Evolutionary conservation across 31 red algal species (phyloP).

Genomic region (Asparagopsis taxiformis): DNA sequence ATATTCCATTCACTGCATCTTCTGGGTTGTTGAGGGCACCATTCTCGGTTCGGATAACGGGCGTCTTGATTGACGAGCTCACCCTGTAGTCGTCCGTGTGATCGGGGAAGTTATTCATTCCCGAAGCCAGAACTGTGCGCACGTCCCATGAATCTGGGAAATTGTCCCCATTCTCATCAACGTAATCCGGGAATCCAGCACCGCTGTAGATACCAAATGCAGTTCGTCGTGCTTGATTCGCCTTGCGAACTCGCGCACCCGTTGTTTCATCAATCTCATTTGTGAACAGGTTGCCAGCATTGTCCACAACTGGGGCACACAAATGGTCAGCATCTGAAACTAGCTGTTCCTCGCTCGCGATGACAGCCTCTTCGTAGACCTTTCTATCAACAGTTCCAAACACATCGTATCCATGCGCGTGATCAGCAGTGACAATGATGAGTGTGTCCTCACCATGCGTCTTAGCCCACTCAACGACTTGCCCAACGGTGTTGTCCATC

Average conservation of each 20-base stretch:
- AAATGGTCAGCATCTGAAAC: conserved; percentile 36
- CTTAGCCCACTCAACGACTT: conserved; percentile 37
- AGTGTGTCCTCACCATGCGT: conserved; percentile 59
- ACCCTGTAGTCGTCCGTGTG: conserved; percentile 67
- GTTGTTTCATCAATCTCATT: conserved; percentile 3
- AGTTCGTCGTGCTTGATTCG: conserved; percentile 25
- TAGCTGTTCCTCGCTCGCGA: conserved; percentile 5
- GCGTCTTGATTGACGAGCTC: conserved; percentile 39
- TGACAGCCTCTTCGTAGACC: conserved; percentile 45
- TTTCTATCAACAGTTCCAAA: conserved; percentile 66
- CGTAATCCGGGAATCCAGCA: conserved; percentile 67
- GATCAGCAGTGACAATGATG: conserved; percentile 61
- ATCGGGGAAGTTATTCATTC: conserved; percentile 70
- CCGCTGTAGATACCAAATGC: conserved; percentile 40
- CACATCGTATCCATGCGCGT: conserved; percentile 72
- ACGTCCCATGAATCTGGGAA: conserved; percentile 76
- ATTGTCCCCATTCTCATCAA: conserved; percentile 37
- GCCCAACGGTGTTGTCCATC: conserved; percentile 51
- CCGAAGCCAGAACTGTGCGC: conserved; percentile 48
- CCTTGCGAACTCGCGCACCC: conserved; percentile 6
- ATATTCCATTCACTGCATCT: conserved; percentile 62
- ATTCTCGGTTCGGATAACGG: neutral
- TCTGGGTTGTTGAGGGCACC: conserved; percentile 40
- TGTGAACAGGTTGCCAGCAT: conserved; percentile 20
- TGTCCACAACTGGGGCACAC: conserved; percentile 36